Percentiles rank a stretch among this genome's conserved stretches.
Evolutionary conservation across 1,284 basidiomycete genomes (phyloP).

Genomic region (Lentinus polychrous): DNA sequence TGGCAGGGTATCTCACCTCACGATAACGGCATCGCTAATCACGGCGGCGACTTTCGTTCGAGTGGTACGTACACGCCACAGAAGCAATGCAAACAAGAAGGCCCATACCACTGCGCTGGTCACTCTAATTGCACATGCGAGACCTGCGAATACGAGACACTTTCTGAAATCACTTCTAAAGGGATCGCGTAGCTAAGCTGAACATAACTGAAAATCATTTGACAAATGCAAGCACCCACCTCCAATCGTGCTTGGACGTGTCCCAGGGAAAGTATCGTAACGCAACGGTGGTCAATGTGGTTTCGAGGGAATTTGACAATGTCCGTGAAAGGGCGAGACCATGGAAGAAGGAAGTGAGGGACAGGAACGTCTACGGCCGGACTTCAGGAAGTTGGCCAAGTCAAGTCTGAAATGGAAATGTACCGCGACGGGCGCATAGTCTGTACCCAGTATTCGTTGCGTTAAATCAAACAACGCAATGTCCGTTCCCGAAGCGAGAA

Average conservation of each 20-base stretch:
- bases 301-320: constrained; percentile 91
- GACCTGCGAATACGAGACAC: constrained; percentile 54
- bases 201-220: neutral
- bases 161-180: constrained; percentile 25
- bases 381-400: neutral
- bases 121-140: constrained; percentile 78
- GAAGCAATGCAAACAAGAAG: constrained; percentile 52
- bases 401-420: constrained; percentile 23
- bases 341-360: constrained; percentile 84
- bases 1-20: constrained; percentile 34
- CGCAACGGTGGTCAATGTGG: constrained; percentile 76
- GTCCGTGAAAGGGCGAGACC: constrained; percentile 81
- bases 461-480: constrained; percentile 66
- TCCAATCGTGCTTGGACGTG: constrained; percentile 17
- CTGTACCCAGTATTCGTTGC: constrained; percentile 47
- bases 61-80: constrained; percentile 38
- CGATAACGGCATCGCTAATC: constrained; percentile 29
- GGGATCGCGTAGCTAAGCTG: neutral
- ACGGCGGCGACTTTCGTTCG: constrained; percentile 27
- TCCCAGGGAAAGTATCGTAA: constrained; percentile 78
- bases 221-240: constrained; percentile 12
- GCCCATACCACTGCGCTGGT: constrained; percentile 86
- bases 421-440: constrained; percentile 61
- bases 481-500: constrained; percentile 79
- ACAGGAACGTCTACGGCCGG: constrained; percentile 63